Evolutionary conservation across 2,329 filamentous ascomycete species (phyloP), one percentile per base, ranked within the genome.

Genomic region (Cercospora nicotianae): DNA sequence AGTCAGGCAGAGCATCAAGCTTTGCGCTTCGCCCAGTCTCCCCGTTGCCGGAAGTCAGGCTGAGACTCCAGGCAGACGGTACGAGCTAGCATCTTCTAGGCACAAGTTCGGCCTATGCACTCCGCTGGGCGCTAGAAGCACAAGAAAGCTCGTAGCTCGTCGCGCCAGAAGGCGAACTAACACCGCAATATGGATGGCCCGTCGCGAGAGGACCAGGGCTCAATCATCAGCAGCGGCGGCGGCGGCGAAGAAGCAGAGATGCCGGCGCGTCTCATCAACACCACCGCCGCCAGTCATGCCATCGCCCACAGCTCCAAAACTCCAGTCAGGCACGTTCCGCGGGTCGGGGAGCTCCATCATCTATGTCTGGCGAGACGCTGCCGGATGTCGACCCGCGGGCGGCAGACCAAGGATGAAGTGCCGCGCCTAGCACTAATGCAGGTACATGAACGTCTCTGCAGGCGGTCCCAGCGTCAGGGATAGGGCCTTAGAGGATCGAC

Each of bases 71-170:
- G 45, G 18, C 45, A 51, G 45, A 51, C 45, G 45, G 45, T 23
- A 51, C 10, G 20, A 51, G 45, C 45, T 51, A 51, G 45, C 36
- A 42, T 42, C 36, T 42, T 42, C 36, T 42, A 64, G 61, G 61
- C 28, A 64, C 62, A 58, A 36, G 23, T 64, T 30, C 62, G 61
- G 61, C 13, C 51, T 57, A 31, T 64, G n/a, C 31, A 36, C 61
- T 64, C 61, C 30, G 62, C 30, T 20, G 33, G 62, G 48, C 62
- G 62, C 62, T 64, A 64, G 62, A 64, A 64, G 62, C 30, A 63
- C 51, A 23, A 26, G 26, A 63, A 28, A 18, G 42, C 42, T 63
- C 42, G 48, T 58, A 39, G 62, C 48, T 26, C 51, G 48, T 42
- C 51, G 51, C 62, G 62, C 62, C 51, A 64, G 48, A 64, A 64